Conservation (phyloP, 495 filamentous ascomycete species). For the Astrocystis sublimbata region DNA sequence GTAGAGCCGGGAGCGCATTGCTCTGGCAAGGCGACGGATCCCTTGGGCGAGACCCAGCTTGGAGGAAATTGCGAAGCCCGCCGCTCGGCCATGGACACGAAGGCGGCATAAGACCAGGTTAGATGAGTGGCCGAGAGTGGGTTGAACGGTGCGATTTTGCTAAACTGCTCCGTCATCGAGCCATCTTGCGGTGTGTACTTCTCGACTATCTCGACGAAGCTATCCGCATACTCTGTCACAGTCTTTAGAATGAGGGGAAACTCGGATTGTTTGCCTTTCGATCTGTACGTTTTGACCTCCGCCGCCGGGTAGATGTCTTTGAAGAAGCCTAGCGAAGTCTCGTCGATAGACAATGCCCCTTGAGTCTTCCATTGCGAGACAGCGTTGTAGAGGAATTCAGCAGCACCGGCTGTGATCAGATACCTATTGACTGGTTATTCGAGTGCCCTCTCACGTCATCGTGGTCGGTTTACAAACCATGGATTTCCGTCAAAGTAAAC, state of each 20-base stretch:
- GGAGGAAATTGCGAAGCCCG: conserved; percentile 29
- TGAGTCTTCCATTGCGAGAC: conserved; percentile 55
- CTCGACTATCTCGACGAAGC: conserved; percentile 53
- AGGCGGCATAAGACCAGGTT: conserved; percentile 56
- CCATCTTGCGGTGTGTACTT: conserved; percentile 55
- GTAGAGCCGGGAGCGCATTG: conserved; percentile 39
- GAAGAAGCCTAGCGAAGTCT: conserved; percentile 55
- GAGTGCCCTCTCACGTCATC: not conserved
- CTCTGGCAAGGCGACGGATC: conserved; percentile 16
- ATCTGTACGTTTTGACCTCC: conserved; percentile 33
- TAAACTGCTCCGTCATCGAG: conserved; percentile 59
- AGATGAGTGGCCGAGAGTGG: conserved; percentile 53
- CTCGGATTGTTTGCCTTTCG: conserved; percentile 19
- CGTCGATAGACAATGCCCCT: conserved; percentile 45
- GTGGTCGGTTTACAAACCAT: conserved; percentile 28
- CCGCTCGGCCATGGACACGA: conserved; percentile 36
- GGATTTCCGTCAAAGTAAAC: conserved; percentile 51
- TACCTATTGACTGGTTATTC: conserved; percentile 6
- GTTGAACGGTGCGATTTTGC: conserved; percentile 44
- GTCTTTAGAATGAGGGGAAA: conserved; percentile 52
- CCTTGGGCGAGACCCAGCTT: conserved; percentile 28
- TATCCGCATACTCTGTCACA: conserved; percentile 60
- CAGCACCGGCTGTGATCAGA: conserved; percentile 54
- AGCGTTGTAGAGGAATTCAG: conserved; percentile 63
- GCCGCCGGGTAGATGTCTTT: conserved; percentile 47